Conservation (phyloP, 2,329 filamentous ascomycete species). For the Penicillium sp. region DNA sequence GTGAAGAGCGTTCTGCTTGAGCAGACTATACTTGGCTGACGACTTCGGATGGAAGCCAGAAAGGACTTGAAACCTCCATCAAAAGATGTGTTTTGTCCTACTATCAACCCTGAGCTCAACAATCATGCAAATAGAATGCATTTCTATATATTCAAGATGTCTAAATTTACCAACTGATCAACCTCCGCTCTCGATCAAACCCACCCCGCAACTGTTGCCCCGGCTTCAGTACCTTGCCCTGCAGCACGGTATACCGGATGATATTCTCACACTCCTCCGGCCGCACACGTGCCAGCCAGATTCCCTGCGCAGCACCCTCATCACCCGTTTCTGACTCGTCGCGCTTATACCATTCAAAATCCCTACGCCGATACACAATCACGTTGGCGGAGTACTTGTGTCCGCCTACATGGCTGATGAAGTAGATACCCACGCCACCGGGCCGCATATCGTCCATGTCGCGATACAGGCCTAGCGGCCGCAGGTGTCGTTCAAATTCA, state of each 20-base stretch:
- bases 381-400: conserved; percentile 97
- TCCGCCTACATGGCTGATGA: conserved; percentile 91
- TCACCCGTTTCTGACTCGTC: conserved; percentile 29
- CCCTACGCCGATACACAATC: conserved; percentile 72
- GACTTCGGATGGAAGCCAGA: not conserved
- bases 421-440: conserved; percentile 91
- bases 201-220: conserved; percentile 79
- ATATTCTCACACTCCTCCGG: conserved; percentile 94
- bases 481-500: conserved; percentile 84
- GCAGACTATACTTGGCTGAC: not conserved
- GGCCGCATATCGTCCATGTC: conserved; percentile 84
- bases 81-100: not conserved
- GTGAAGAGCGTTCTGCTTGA: too few relatives aligned
- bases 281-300: conserved; percentile 80
- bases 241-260: conserved; percentile 78
- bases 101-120: not conserved
- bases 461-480: conserved; percentile 76
- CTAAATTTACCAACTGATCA: conserved; percentile 73
- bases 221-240: conserved; percentile 92
- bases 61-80: not conserved
- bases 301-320: conserved; percentile 73
- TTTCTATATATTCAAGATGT: not conserved
- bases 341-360: conserved; percentile 36
- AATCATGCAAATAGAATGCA: not conserved
- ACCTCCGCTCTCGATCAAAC: conserved; percentile 74